phyloP scores from a whole-genome alignment of 1,139 yeast genomes.

The Magnusiomyces sp. region DNA sequence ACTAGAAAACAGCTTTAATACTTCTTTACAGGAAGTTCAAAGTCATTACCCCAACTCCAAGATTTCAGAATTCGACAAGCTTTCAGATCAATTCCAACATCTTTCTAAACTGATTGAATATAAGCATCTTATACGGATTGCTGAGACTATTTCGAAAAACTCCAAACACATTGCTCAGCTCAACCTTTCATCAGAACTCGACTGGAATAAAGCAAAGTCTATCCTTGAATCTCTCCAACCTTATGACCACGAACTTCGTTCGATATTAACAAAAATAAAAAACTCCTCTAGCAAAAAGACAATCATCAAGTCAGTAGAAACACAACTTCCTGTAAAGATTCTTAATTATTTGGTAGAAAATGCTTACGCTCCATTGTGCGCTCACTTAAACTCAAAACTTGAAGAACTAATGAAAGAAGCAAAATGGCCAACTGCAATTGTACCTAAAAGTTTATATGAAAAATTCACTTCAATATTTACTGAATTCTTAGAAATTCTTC shows the following conservation, averaged over 20 bases:
- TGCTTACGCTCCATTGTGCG: slow-evolving; percentile 6
- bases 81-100: not conserved
- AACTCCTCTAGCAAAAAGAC: not conserved
- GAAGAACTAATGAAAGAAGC: slow-evolving; percentile 1
- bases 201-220: slow-evolving; percentile 1
- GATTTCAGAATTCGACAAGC: not conserved
- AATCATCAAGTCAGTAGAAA: too few relatives aligned
- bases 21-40: too few relatives aligned
- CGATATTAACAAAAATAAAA: not conserved
- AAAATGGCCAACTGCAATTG: slow-evolving; percentile 11
- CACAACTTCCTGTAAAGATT: slow-evolving; percentile 7
- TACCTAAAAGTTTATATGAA: not conserved
- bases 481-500: slow-evolving; percentile 7
- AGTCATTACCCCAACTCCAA: not conserved
- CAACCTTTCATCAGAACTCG: not conserved
- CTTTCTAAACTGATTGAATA: slow-evolving; percentile 1
- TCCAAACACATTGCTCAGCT: not conserved
- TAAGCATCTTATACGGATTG: not conserved
- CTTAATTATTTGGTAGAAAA: slow-evolving; percentile 3
- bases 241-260: not conserved
- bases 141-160: not conserved
- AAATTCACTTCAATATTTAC: slow-evolving; percentile 4
- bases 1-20: too few relatives aligned
- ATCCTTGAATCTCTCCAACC: not conserved
- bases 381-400: slow-evolving; percentile 2